These are phyloP conservation scores for Fusarium gaditjirri DNA, from an alignment of 2,329 filamentous ascomycete genomes.

Conservation along the genomic window DNA sequence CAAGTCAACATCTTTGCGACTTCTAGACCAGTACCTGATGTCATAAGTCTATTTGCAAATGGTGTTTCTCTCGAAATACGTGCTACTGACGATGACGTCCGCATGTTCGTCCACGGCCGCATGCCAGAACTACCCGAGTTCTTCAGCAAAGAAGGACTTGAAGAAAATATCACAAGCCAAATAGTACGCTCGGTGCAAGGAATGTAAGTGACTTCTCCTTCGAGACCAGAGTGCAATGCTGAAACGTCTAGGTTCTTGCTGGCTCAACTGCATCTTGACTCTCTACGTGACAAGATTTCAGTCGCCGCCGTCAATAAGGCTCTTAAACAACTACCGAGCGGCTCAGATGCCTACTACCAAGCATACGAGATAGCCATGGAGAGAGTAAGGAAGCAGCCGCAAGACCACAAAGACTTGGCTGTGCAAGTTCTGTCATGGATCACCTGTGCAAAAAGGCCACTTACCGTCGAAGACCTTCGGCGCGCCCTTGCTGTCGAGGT, in stretches of 20 bases:
- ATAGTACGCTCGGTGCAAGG: slow-evolving; percentile 21
- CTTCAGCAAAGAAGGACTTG: neutral
- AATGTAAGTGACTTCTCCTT: slow-evolving; percentile 20
- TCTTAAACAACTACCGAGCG: slow-evolving; percentile 42
- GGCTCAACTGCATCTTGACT: slow-evolving; percentile 16
- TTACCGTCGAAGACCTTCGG: slow-evolving; percentile 50
- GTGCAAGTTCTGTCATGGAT: slow-evolving; percentile 54
- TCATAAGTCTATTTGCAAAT: slow-evolving; percentile 1
- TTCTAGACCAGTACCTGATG: slow-evolving; percentile 32
- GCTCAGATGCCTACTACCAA: slow-evolving; percentile 43
- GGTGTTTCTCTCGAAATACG: slow-evolving; percentile 14
- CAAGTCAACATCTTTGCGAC: slow-evolving; percentile 38
- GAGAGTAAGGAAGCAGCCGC: slow-evolving; percentile 52
- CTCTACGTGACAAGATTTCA: neutral
- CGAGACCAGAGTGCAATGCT: neutral
- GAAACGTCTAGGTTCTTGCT: slow-evolving; percentile 20
- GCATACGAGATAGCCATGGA: slow-evolving; percentile 56
- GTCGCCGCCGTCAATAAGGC: slow-evolving; percentile 40
- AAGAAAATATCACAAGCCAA: slow-evolving; percentile 2
- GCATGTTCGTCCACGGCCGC: neutral
- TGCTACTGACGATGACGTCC: slow-evolving; percentile 26
- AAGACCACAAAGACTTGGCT: slow-evolving; percentile 48
- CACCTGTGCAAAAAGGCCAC: slow-evolving; percentile 47
- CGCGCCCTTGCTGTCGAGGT: slow-evolving; percentile 54
- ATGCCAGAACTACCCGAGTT: neutral